Conservation (phyloP, 192 early-diverging fungal species). For the Ambispora gerdemannii region DNA sequence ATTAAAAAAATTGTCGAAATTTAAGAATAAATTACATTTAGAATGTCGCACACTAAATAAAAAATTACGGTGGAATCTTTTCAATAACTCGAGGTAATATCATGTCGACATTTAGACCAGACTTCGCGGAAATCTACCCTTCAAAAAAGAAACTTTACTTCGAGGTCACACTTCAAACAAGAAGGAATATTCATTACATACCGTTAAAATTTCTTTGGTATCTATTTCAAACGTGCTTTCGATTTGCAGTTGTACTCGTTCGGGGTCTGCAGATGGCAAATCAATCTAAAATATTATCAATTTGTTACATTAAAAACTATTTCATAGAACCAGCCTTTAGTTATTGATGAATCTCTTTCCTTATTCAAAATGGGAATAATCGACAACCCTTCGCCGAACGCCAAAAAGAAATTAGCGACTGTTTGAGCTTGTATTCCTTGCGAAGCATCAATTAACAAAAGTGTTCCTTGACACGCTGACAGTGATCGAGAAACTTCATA, state of each 20-base stretch:
- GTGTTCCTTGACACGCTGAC: constrained; percentile 89
- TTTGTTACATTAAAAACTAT: too few relatives aligned
- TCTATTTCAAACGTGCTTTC: constrained; percentile 85
- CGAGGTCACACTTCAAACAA: not conserved
- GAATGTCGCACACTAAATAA: not conserved
- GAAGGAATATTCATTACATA: constrained; percentile 5
- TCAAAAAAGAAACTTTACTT: not conserved
- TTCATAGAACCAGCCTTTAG: too few relatives aligned
- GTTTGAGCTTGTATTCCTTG: constrained; percentile 99
- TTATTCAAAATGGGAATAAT: constrained; percentile 94
- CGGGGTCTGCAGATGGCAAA: constrained; percentile 82
- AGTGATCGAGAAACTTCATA: constrained; percentile 95
- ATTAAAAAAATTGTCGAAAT: constrained; percentile 13
- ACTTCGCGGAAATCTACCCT: constrained; percentile 81
- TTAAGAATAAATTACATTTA: not conserved
- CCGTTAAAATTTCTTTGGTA: constrained; percentile 51
- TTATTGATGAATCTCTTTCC: constrained; percentile 31
- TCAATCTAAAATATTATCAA: constrained; percentile 60
- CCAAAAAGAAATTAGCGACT: constrained; percentile 94
- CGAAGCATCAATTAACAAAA: constrained; percentile 89
- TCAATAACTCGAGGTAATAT: constrained; percentile 81
- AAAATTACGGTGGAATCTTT: constrained; percentile 60
- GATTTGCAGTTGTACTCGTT: constrained; percentile 73
- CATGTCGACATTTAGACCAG: constrained; percentile 66
- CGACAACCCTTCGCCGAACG: constrained; percentile 79